Conservation (phyloP, 23 red algal genomes). For the Pyropia yezoensis region DNA sequence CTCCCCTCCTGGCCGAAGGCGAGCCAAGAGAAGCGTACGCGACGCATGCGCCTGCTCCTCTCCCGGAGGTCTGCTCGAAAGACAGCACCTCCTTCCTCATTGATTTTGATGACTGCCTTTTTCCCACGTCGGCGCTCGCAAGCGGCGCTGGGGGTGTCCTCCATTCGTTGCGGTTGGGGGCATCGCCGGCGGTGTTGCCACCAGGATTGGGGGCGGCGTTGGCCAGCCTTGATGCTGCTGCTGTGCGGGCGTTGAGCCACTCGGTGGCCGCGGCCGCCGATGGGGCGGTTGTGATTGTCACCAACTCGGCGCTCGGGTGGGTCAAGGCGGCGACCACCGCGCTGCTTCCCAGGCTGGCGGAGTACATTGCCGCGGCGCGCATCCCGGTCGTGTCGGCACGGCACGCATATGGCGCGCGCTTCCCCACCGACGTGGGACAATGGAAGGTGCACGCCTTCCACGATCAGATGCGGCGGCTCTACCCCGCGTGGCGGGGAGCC, state of each 20-base stretch:
- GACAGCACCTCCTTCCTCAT: not conserved
- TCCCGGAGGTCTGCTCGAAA: too few species aligned
- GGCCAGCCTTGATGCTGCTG: not conserved
- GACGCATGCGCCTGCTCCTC: too few species aligned
- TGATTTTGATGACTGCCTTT: constrained; percentile 4
- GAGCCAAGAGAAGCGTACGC: too few species aligned
- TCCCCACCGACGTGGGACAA: not conserved
- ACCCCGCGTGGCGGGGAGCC: not conserved
- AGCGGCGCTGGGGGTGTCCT: not conserved
- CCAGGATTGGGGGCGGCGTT: not conserved
- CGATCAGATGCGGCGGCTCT: not conserved
- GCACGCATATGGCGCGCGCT: not conserved
- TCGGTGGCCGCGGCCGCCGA: not conserved
- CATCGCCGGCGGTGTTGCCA: not conserved
- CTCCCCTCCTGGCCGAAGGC: too few species aligned
- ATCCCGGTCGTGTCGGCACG: constrained; percentile 7
- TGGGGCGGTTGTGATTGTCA: constrained; percentile 3
- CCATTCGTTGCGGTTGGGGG: not conserved
- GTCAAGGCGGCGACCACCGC: not conserved
- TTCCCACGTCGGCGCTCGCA: not conserved
- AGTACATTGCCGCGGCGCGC: not conserved
- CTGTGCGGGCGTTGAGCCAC: not conserved
- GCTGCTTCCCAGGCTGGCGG: not conserved
- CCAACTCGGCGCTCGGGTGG: constrained; percentile 5
- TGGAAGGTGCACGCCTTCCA: constrained; percentile 1